Conservation (phyloP, 73 alveolate genomes). For the Tetrahymena thermophila region DNA sequence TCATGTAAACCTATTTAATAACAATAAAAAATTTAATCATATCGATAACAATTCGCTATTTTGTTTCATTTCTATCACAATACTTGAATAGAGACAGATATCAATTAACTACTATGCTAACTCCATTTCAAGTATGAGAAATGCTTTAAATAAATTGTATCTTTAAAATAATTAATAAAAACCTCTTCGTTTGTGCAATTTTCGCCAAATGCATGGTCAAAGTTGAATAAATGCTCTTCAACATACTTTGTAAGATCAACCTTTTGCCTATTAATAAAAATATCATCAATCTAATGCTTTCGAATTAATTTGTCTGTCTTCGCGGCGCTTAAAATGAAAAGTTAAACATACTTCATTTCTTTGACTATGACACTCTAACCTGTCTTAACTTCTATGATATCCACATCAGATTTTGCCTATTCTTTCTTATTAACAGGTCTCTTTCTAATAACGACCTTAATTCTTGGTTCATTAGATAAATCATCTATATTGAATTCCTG, state of each 20-base stretch:
- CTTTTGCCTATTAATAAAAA: slow-evolving; percentile 60
- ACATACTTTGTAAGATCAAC: slow-evolving; percentile 98
- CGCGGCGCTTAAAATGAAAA: neutral
- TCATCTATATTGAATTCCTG: neutral
- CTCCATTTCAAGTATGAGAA: neutral
- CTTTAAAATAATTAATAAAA: neutral
- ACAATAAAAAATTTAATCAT: neutral
- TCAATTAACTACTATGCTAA: neutral
- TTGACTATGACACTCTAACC: slow-evolving; percentile 83
- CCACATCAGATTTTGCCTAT: slow-evolving; percentile 72
- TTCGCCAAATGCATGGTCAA: slow-evolving; percentile 94
- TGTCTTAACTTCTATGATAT: slow-evolving; percentile 78
- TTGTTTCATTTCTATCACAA: neutral
- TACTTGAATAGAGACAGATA: neutral
- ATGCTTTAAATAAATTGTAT: neutral
- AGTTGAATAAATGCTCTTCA: slow-evolving; percentile 94
- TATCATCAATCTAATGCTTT: neutral
- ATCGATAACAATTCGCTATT: neutral
- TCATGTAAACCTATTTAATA: slow-evolving; percentile 53
- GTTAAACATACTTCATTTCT: slow-evolving; percentile 78
- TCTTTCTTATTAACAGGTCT: slow-evolving; percentile 98
- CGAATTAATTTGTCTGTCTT: neutral
- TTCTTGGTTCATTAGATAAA: slow-evolving; percentile 71
- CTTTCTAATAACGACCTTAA: slow-evolving; percentile 98
- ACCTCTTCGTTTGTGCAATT: slow-evolving; percentile 87